Evolutionary conservation across 2,329 filamentous ascomycete species (phyloP), one percentile per base, ranked within the genome.

Genomic region (Dryadomyces sulphureus): DNA sequence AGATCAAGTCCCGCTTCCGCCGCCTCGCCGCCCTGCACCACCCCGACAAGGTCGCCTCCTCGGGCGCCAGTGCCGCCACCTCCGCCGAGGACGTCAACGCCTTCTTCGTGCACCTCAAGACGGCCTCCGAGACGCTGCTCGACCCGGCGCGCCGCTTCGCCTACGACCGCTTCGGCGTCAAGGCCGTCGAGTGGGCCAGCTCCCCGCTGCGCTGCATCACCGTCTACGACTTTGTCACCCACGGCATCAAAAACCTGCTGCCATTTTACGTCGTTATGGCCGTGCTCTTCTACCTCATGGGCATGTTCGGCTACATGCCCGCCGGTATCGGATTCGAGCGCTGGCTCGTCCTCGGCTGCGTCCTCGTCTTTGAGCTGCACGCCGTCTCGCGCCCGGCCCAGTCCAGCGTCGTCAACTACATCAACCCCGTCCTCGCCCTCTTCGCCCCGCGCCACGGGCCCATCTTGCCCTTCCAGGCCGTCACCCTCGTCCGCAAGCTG

Each of bases 91-190:
- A 49, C 24, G 30, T 32, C 50, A 58, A 56, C 47, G 57, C 54
- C 36, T 73, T 81, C 63, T 96, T 94, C 62, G 78, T 95, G 41
- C 79, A 84, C 56, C 72, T 96, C 56, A 90, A 89, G 67, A 68
- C 79, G 40, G 88, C 87, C 6, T 77, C 86, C 57, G 92, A 96
- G 56, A 85, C 81, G 0, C 75, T 95, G 16, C 65, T 77, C n/a
- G 79, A 92, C 57, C 77, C 84, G 2, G 79, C 77, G 1, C 79
- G 75, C 56, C 74, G 87, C 47, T 94, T 92, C 60, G 88, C 86
- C 7, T 95, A 95, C 64, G 87, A 94, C 59, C 79, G 87, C 41
- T 88, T 94, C 60, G 89, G 89, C 0, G 81, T 85, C 1, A 76
- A 77, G 24, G 71, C 89, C 19, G 61, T 81, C 12, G 59, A 61